phyloP scores from a whole-genome alignment of 2,329 filamentous ascomycete species.

The Aureobasidium musti region DNA sequence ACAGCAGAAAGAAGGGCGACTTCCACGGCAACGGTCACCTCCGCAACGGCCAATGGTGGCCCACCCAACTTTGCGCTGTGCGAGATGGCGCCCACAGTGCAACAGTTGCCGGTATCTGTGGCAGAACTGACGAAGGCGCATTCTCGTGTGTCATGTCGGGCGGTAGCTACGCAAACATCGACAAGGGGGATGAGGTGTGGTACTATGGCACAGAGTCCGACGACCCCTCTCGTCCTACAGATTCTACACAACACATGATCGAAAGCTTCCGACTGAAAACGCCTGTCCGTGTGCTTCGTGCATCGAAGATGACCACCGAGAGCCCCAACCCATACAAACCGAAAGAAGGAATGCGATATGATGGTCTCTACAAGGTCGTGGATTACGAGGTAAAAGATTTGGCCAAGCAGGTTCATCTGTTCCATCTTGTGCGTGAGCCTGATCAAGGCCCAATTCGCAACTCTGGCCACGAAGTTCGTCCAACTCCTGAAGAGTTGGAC shows the following conservation, averaged over 20 bases:
- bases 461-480: conserved; percentile 45
- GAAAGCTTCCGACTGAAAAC: conserved; percentile 42
- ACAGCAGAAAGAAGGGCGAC: conserved; percentile 35
- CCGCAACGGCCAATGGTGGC: conserved; percentile 58
- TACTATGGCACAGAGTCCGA: conserved; percentile 55
- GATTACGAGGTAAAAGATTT: conserved; percentile 45
- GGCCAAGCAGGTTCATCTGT: conserved; percentile 50
- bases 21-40: conserved; percentile 47
- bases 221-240: conserved; percentile 39
- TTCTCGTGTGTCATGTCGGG: conserved; percentile 58
- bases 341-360: conserved; percentile 55
- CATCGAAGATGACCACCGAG: conserved; percentile 41
- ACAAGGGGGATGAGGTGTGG: conserved; percentile 53
- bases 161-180: conserved; percentile 51
- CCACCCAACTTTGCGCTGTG: conserved; percentile 53
- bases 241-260: conserved; percentile 49
- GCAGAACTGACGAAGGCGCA: conserved; percentile 52
- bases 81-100: conserved; percentile 58
- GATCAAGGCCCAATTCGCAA: conserved; percentile 54
- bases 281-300: conserved; percentile 56
- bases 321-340: conserved; percentile 49
- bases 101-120: conserved; percentile 54
- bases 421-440: conserved; percentile 49
- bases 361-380: conserved; percentile 57
- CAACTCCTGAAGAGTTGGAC: conserved; percentile 43